Evolutionary conservation across 1,139 yeast genomes (phyloP).

Genomic region (Meyerozyma sp.): DNA sequence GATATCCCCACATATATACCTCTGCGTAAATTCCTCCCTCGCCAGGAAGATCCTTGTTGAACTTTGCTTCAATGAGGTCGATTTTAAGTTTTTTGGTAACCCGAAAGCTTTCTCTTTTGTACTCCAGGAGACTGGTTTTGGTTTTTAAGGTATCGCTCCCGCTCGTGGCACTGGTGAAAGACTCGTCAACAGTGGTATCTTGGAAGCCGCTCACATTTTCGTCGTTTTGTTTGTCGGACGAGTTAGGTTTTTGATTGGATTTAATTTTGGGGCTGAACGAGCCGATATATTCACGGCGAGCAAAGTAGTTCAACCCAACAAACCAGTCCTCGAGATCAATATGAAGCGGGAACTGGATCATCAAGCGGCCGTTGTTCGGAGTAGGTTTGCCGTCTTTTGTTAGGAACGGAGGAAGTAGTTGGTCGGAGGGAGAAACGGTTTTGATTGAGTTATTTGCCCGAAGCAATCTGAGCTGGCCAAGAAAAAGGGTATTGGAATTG

Average conservation of each 20-base stretch:
- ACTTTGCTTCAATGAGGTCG: conserved; percentile 66
- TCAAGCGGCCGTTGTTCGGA: conserved; percentile 35
- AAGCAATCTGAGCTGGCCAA: conserved; percentile 53
- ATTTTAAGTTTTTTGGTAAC: conserved; percentile 49
- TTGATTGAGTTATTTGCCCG: conserved; percentile 40
- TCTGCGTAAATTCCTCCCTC: conserved; percentile 51
- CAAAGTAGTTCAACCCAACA: conserved; percentile 64
- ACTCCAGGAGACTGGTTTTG: conserved; percentile 14
- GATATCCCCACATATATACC: conserved; percentile 58
- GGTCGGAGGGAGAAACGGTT: conserved; percentile 25
- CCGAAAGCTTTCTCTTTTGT: conserved; percentile 39
- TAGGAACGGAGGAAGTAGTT: conserved; percentile 19
- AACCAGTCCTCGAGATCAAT: conserved; percentile 83
- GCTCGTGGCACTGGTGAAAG: neutral
- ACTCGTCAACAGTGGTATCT: conserved; percentile 7
- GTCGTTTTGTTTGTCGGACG: neutral
- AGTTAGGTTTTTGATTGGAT: neutral
- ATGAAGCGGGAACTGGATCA: conserved; percentile 61
- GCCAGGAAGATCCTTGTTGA: conserved; percentile 21
- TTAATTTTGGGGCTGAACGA: conserved; percentile 14
- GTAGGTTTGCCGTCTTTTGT: conserved; percentile 30
- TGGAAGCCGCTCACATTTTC: conserved; percentile 1
- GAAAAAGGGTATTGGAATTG: conserved; percentile 49
- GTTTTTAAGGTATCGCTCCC: conserved; percentile 2
- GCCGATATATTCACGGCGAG: conserved; percentile 56